Conservation (phyloP, 2,329 filamentous ascomycete species). For the Huntiella abstrusa region DNA sequence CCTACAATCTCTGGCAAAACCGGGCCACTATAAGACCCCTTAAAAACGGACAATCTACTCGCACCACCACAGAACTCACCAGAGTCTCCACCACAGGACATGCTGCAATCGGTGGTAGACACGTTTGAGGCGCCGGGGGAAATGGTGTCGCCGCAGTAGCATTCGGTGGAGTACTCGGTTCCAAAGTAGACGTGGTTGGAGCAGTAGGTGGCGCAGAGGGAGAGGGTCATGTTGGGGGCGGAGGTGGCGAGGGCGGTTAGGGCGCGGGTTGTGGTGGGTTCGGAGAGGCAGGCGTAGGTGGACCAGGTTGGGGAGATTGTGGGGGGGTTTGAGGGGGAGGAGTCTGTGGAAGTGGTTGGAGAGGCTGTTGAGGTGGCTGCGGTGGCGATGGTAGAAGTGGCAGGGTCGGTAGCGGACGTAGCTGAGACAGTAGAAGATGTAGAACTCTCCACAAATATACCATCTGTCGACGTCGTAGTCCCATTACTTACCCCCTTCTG, state of each 20-base stretch:
- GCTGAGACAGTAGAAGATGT: background rate
- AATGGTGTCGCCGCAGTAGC: slow-evolving; percentile 21
- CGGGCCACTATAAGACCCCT: slow-evolving; percentile 15
- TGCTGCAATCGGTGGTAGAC: slow-evolving; percentile 18
- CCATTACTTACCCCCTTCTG: background rate
- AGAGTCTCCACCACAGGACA: slow-evolving; percentile 18
- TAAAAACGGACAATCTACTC: slow-evolving; percentile 19
- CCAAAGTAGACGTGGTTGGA: slow-evolving; percentile 23
- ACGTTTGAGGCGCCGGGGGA: slow-evolving; percentile 15
- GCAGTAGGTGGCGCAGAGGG: slow-evolving; percentile 19
- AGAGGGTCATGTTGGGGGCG: slow-evolving; percentile 18
- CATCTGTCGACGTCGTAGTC: background rate
- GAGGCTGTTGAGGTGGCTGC: slow-evolving; percentile 13
- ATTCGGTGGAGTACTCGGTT: slow-evolving; percentile 21
- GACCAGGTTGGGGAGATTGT: slow-evolving; percentile 19
- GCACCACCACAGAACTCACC: slow-evolving; percentile 20
- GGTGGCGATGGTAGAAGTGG: background rate
- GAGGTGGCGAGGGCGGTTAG: slow-evolving; percentile 16
- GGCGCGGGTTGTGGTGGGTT: slow-evolving; percentile 20
- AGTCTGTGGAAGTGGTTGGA: slow-evolving; percentile 14
- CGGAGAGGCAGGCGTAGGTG: slow-evolving; percentile 24
- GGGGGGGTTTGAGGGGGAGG: slow-evolving; percentile 14
- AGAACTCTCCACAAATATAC: background rate
- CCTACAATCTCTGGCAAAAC: slow-evolving; percentile 18
- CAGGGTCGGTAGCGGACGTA: background rate